Base-by-base conservation (phyloP, 495 filamentous ascomycete species). In the Talaromyces proteolyticus region DNA sequence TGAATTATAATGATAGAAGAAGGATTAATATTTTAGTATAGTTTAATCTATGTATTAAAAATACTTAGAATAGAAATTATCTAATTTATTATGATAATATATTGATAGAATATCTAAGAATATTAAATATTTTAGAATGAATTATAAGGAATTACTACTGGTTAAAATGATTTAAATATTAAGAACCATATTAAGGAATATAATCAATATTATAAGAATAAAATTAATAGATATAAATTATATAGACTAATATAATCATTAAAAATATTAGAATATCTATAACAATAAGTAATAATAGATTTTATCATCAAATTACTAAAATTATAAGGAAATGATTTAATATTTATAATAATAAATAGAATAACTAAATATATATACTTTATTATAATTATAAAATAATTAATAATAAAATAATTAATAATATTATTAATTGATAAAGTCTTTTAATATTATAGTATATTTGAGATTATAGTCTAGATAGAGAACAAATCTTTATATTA, bases 201-300 rank as follows among this genome's bases (percentile, higher is more conserved):
- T 4, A 4, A 34, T 2, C 2, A 25, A 24, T 20, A 49, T 6
- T 58, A 37, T 14, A 3, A 52, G 4, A 24, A 50, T 19, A 54
- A 51, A 3, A 7, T 22, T 7, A 21, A 23, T 0, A 1, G 19
- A 0, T 43, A 52, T 40, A 53, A 44, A 17, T 44, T 45, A 3
- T 52, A 53, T 29, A 44, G 56, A 14, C 29, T 58, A 7, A 44
- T 62, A 19, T 26, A 57, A 24, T 46, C 47, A 0, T 17, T 49
- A 5, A 42, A 59, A 8, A 17, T 43, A 0, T 44, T 47, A 4
- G 51, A 14, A 19, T 0, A 42, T 5, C 47, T 36, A 10, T 62
- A 38, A 48, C 23, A 50, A 34, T 52, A 24, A 6, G 54, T 62
- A 8, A 59, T 46, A 0, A 52, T 59, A 14, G 51, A 64, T 20